A percentile compares a stretch with the other conserved stretches of the same genome.
Evolutionary conservation across 2,329 filamentous ascomycete genomes (phyloP).

Genomic region (Metarhizium brunneum): DNA sequence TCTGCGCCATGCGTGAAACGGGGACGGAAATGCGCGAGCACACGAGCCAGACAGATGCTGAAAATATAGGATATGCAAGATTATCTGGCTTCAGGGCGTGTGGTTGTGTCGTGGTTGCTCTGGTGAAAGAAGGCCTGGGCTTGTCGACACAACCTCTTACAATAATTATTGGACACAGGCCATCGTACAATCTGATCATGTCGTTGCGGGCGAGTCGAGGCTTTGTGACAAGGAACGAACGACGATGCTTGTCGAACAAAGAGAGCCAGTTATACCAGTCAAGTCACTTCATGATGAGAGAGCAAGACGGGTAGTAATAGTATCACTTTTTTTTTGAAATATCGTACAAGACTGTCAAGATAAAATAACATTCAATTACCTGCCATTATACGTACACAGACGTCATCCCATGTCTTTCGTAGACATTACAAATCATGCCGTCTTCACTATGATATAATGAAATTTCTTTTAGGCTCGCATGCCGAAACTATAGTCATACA

Average conservation of each 20-base stretch:
- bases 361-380: background rate
- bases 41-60: background rate
- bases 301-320: background rate
- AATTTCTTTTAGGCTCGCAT: background rate
- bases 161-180: background rate
- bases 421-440: constrained; percentile 1
- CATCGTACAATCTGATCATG: background rate
- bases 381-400: constrained; percentile 1
- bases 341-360: background rate
- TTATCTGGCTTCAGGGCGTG: background rate
- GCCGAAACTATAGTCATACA: background rate
- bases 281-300: background rate
- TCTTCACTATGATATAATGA: background rate
- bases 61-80: background rate
- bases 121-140: background rate
- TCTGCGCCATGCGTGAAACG: background rate
- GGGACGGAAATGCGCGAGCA: background rate
- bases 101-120: background rate
- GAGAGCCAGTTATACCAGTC: background rate
- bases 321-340: background rate
- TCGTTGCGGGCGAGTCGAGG: background rate
- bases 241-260: background rate
- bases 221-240: background rate
- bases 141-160: background rate
- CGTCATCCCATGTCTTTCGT: constrained; percentile 2